A percentile compares a stretch with the other conserved stretches of the same genome.
These are phyloP conservation scores for Starmera stellimalicola DNA, from an alignment of 1,139 yeast species.

Conservation along the genomic window DNA sequence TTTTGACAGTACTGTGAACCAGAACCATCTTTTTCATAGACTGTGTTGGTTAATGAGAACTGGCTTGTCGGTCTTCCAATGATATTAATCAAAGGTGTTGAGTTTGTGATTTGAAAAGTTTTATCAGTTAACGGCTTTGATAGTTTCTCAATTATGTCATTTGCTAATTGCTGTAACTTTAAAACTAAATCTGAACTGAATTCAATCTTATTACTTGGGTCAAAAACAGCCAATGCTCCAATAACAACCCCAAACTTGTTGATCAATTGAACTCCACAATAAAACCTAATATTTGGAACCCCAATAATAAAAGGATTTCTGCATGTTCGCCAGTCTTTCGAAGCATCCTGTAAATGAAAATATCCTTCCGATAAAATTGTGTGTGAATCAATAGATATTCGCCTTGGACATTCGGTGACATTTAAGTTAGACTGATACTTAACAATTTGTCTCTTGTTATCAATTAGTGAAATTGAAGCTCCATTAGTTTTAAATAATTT, in stretches of 20 bases:
- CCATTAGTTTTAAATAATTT: slow-evolving; percentile 37
- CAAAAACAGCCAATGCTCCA: slow-evolving; percentile 57
- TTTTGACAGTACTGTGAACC: slow-evolving; percentile 48
- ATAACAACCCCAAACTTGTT: slow-evolving; percentile 32
- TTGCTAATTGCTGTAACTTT: slow-evolving; percentile 29
- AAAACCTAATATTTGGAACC: slow-evolving; percentile 48
- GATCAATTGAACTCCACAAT: slow-evolving; percentile 52
- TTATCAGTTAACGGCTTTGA: slow-evolving; percentile 21
- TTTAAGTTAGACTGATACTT: slow-evolving; percentile 40
- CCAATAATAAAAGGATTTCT: slow-evolving; percentile 56
- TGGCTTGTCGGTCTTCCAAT: slow-evolving; percentile 47
- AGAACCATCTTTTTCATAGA: slow-evolving; percentile 53
- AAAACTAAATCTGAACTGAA: slow-evolving; percentile 29
- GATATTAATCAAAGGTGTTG: slow-evolving; percentile 18
- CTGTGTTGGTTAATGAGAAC: slow-evolving; percentile 20
- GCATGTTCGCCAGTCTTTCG: slow-evolving; percentile 57
- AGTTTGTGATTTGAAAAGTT: background rate
- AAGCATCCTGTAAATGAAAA: slow-evolving; percentile 48
- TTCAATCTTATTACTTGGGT: slow-evolving; percentile 32
- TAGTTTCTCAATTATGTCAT: slow-evolving; percentile 35
- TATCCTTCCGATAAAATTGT: slow-evolving; percentile 47
- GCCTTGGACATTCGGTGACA: slow-evolving; percentile 41
- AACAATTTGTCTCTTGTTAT: slow-evolving; percentile 35
- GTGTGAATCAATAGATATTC: slow-evolving; percentile 57
- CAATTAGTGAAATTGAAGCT: slow-evolving; percentile 49